Base-by-base conservation (phyloP, 169 alveolate species). In the Eimeria falciformis region DNA sequence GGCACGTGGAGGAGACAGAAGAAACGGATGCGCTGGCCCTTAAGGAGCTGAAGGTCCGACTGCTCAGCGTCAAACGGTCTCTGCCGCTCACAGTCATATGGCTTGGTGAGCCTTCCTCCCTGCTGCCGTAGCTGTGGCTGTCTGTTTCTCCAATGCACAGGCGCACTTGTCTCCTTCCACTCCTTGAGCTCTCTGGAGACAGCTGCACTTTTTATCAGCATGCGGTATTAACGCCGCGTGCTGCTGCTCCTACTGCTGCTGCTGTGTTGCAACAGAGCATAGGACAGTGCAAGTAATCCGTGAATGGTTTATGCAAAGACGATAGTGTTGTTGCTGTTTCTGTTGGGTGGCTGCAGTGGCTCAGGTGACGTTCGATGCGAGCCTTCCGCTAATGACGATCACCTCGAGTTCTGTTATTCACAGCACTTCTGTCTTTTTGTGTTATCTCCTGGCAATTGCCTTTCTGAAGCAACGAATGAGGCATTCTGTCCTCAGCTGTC, bases 291-390 rank as follows among this genome's bases (percentile, higher is more conserved):
- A n/a, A n/a, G n/a, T n/a, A n/a, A n/a, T n/a, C n/a, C n/a, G n/a
- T n/a, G 58, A 6, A 14, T 47, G 11, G 62, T 21, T 50, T 12
- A 12, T 1, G 0, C 62, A 50, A 21, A 21, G 62, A 21, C 62
- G 11, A 21, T 12, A 1, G 62, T 12, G 1, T 21, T 50, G 62
- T 21, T 50, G 62, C 62, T 12, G 33, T n/a, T n/a, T n/a, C 37
- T 62, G 73, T n/a, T 12, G 73, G 73, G 37, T n/a, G 12, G 73
- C 73, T 62, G 73, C 73, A 62, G 73, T 62, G 12, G 73, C 73
- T 0, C 73, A 62, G 73, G 33, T 62, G 73, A 9, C 73, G 14
- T 62, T 62, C 73, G 73, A 62, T 29, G 73, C 73, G 37, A 62
- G 73, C 73, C 29, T 62, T n/a, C 12, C 73, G 25, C 12, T n/a